A percentile compares a stretch with the other conserved stretches of the same genome.
These are phyloP conservation scores for Camillea tinctor DNA, from an alignment of 2,329 filamentous ascomycete species.

Conservation along the genomic window DNA sequence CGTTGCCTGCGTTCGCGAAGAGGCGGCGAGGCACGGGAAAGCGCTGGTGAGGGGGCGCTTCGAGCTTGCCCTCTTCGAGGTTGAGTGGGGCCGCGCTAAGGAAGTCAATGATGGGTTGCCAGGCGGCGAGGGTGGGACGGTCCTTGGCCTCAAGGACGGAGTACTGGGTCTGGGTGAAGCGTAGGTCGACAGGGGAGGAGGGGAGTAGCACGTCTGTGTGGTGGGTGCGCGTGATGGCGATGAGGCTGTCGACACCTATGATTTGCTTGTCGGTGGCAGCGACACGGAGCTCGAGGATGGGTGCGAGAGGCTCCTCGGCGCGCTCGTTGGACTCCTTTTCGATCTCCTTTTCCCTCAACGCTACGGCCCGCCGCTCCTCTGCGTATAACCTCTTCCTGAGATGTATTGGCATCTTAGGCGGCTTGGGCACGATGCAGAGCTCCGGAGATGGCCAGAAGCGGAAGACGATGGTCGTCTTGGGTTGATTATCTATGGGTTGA, in stretches of 20 bases:
- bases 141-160: conserved; percentile 29
- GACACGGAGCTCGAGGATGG: conserved; percentile 39
- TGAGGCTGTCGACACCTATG: conserved; percentile 32
- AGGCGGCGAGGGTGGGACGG: conserved; percentile 22
- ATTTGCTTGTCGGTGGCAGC: conserved; percentile 35
- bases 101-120: conserved; percentile 42
- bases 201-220: conserved; percentile 48
- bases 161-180: conserved; percentile 41
- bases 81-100: conserved; percentile 45
- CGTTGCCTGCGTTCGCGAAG: conserved; percentile 5
- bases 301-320: conserved; percentile 24
- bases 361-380: background rate
- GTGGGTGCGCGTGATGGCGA: conserved; percentile 38
- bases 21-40: conserved; percentile 34
- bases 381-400: background rate
- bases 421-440: conserved; percentile 5
- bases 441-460: conserved; percentile 43
- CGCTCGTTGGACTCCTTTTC: conserved; percentile 22
- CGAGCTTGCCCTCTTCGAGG: conserved; percentile 40
- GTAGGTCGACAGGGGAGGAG: conserved; percentile 46
- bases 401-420: background rate
- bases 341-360: background rate
- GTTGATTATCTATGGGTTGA: conserved; percentile 20
- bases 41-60: conserved; percentile 32
- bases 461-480: conserved; percentile 41